phyloP scores from a whole-genome alignment of 2,329 filamentous ascomycete genomes.

The Pseudogymnoascus sp. region DNA sequence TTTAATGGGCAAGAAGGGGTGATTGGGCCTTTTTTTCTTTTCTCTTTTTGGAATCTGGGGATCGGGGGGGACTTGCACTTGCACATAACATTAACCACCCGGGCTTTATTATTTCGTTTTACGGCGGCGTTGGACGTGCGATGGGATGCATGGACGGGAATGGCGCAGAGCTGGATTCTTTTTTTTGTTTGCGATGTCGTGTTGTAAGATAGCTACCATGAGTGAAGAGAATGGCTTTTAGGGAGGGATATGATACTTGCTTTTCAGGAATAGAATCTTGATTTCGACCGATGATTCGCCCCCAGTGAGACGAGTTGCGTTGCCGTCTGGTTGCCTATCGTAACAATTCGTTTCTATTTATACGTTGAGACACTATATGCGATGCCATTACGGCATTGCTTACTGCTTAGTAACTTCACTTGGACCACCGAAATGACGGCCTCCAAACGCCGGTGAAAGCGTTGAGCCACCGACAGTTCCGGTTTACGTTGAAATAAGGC shows the following conservation, averaged over 20 bases:
- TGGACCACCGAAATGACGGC: not conserved
- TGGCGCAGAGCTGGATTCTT: slow-evolving; percentile 1
- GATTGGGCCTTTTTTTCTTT: not conserved
- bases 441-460: not conserved
- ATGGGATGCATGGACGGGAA: slow-evolving; percentile 6
- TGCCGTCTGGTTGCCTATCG: not conserved
- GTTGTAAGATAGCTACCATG: slow-evolving; percentile 4
- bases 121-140: slow-evolving; percentile 5
- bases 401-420: not conserved
- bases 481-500: not conserved
- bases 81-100: slow-evolving; percentile 5
- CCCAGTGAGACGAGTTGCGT: not conserved
- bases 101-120: not conserved
- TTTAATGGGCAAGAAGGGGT: not conserved
- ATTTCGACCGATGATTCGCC: not conserved
- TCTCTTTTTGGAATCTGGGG: not conserved
- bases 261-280: slow-evolving; percentile 7
- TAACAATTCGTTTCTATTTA: not conserved
- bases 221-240: slow-evolving; percentile 4
- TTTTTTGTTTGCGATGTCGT: slow-evolving; percentile 3
- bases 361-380: not conserved
- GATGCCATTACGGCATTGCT: not conserved
- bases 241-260: not conserved
- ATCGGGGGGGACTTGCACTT: not conserved
- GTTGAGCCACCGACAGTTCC: not conserved